Percentiles rank a stretch among this genome's conserved stretches.
Evolutionary conservation across 2,329 filamentous ascomycete genomes (phyloP).

Genomic region (Penicillium paneum): DNA sequence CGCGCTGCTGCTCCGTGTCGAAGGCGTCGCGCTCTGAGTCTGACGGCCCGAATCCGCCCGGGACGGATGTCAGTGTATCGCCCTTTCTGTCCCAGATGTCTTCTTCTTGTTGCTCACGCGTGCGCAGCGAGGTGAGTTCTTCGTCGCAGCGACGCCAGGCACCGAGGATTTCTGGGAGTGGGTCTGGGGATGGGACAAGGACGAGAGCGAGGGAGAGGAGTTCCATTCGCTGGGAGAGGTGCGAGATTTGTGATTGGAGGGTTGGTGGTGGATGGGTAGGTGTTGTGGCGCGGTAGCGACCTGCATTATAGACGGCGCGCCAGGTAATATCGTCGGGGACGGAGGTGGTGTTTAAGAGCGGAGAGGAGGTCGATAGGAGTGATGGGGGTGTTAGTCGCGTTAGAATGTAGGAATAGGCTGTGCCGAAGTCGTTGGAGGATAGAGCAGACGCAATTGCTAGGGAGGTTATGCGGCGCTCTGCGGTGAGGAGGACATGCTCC

Average conservation of each 20-base stretch:
- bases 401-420: constrained; percentile 64
- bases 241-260: constrained; percentile 48
- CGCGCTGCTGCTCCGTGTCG: constrained; percentile 43
- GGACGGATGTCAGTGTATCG: constrained; percentile 42
- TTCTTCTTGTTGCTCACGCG: constrained; percentile 55
- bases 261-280: constrained; percentile 26
- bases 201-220: constrained; percentile 60
- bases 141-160: constrained; percentile 64
- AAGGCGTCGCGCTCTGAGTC: constrained; percentile 46
- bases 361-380: constrained; percentile 30
- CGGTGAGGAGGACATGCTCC: constrained; percentile 35
- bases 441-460: constrained; percentile 48
- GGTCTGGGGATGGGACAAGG: constrained; percentile 55
- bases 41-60: constrained; percentile 45
- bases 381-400: constrained; percentile 51
- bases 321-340: constrained; percentile 58
- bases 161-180: constrained; percentile 58
- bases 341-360: constrained; percentile 24
- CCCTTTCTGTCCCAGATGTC: constrained; percentile 57
- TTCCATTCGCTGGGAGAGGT: constrained; percentile 63
- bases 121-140: constrained; percentile 54
- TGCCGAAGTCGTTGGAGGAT: constrained; percentile 51
- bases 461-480: constrained; percentile 47
- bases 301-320: constrained; percentile 62
- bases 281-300: constrained; percentile 49